Evolutionary conservation across 208 protist genomes (phyloP), one percentile per base, ranked within the genome.

Genomic region (Trypanosoma theileri): DNA sequence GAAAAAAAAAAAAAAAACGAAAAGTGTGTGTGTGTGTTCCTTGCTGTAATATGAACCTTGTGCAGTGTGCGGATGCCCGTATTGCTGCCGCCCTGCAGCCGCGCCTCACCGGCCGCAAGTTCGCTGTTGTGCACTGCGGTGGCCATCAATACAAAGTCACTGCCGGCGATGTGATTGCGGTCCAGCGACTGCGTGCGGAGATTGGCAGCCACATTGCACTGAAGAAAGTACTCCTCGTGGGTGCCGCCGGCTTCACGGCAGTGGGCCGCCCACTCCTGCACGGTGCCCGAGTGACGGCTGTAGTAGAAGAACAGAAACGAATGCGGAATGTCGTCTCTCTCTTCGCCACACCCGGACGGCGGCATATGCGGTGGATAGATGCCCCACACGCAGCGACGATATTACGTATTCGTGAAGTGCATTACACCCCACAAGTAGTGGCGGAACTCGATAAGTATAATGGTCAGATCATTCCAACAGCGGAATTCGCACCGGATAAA

Each of bases 111-210:
- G 84, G 83, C 17, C 78, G 78, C 13, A 89, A 88, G 72, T 97
- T 95, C 41, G 93, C 89, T n/a, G 88, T 97, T n/a, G 77, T 97
- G 35, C 87, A 88, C 79, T 88, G 83, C 58, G 85, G 84, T 48
- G 93, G 91, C 53, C 82, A 93, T 55, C 91, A 97, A 74, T 97
- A 96, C 79, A 97, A 96, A 67, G 81, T 96, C 0, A 57, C 75
- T 2, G 61, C 73, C 1, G 88, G 86, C 53, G 93, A 97, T 58
- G 81, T 95, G 59, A 95, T 97, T 65, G 80, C 80, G 3, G 85
- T 94, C 11, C 87, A 96, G 76, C 86, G 84, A 12, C 63, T 97
- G 19, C 79, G 80, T 11, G 82, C 82, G 12, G 77, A 90, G 14
- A 95, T 98, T 52, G 89, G 89, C 3, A 88, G 87, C 48, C 69